Evolutionary conservation across 2,329 filamentous ascomycete species (phyloP), one percentile per base, ranked within the genome.

Genomic region (Neonectria neomacrospora): DNA sequence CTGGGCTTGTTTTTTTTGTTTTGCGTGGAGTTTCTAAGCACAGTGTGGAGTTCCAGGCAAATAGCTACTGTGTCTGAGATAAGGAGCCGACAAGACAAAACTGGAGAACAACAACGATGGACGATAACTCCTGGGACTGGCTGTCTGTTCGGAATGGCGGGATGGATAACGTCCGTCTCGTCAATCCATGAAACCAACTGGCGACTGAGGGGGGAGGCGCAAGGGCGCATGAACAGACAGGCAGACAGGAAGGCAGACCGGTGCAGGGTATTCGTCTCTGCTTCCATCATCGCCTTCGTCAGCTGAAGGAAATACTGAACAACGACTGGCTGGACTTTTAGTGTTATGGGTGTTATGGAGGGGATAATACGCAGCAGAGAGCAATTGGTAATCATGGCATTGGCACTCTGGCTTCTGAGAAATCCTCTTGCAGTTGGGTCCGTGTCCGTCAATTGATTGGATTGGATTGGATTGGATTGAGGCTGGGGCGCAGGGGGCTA

Each of bases 311-410:
- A 58, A 51, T 58, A 16, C 50, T 28, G 41, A 34, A 16, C 41
- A n/a, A 20, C 60, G 62, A 68, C 66, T 69, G 70, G 70, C 45
- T 64, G 48, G n/a, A n/a, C n/a, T 39, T 53, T 42, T 50, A 39
- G 57, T 42, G n/a, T 55, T 56, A 52, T 28, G 42, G 39, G 20
- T 37, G 20, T 3, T 26, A 56, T 28, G 30, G 48, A 37, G n/a
- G 50, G 18, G n/a, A 48, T 51, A 53, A 37, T 37, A n/a, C 34
- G 34, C 34, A 37, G 34, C 34, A 37, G 22, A 51, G 56, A 63
- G 50, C 63, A 64, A 61, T 70, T 67, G 63, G 70, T 59, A 66
- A 63, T 58, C 54, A 65, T 45, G 58, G 62, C 58, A 70, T 70
- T 68, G 60, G 70, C n/a, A 30, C 28, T 50, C 9, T 50, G 47